A percentile compares a stretch with the other conserved stretches of the same genome.
These are phyloP conservation scores for Lizonia empirigonia DNA, from an alignment of 2,329 filamentous ascomycete genomes.

Conservation along the genomic window DNA sequence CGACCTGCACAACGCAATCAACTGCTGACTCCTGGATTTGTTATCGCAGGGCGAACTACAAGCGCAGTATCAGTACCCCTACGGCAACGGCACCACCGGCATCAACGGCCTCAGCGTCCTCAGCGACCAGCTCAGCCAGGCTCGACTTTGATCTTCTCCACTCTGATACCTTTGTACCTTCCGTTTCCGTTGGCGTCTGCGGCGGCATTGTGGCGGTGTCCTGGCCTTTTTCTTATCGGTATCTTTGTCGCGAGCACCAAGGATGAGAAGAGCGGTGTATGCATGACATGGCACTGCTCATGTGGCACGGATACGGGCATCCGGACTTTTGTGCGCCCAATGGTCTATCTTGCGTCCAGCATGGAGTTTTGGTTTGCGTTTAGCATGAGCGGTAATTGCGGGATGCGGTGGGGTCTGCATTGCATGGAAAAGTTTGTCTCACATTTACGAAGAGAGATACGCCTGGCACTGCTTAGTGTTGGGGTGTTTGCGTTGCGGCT, in stretches of 20 bases:
- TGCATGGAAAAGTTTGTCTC: slow-evolving; percentile 31
- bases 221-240: slow-evolving; percentile 18
- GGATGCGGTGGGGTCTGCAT: slow-evolving; percentile 22
- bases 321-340: neutral
- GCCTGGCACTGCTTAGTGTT: slow-evolving; percentile 6
- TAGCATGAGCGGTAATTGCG: slow-evolving; percentile 30
- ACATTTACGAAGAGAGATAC: slow-evolving; percentile 12
- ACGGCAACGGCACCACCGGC: slow-evolving; percentile 17
- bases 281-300: slow-evolving; percentile 15
- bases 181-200: slow-evolving; percentile 28
- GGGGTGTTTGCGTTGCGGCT: slow-evolving; percentile 4
- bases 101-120: slow-evolving; percentile 32
- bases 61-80: slow-evolving; percentile 26
- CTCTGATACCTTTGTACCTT: slow-evolving; percentile 19
- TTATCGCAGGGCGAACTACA: slow-evolving; percentile 38
- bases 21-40: slow-evolving; percentile 42
- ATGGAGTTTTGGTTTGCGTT: slow-evolving; percentile 42
- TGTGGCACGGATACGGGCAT: slow-evolving; percentile 4
- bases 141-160: slow-evolving; percentile 37
- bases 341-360: slow-evolving; percentile 24
- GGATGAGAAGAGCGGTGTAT: slow-evolving; percentile 28
- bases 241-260: slow-evolving; percentile 23
- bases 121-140: slow-evolving; percentile 43
- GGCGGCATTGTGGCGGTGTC: slow-evolving; percentile 29
- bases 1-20: slow-evolving; percentile 44